Conservation (phyloP, 345 rosid genomes). For the Heritiera littoralis region DNA sequence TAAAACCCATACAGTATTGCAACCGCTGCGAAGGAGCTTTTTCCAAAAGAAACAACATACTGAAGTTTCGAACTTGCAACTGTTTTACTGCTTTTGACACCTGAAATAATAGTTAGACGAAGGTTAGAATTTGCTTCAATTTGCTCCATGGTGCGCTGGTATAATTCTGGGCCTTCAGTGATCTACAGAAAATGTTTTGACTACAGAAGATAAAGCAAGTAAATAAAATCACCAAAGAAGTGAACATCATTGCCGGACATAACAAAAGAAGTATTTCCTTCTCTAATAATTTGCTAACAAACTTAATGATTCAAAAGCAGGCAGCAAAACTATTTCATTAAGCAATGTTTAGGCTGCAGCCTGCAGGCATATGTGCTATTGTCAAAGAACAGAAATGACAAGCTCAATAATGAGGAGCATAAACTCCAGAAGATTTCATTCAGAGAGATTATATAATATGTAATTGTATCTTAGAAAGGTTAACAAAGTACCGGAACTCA, state of each 20-base stretch:
- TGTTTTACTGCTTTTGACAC: background rate
- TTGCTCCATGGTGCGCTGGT: background rate
- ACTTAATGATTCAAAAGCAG: background rate
- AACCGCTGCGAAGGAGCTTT: background rate
- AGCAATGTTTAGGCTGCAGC: background rate
- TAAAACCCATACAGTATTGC: background rate
- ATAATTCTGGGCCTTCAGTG: background rate
- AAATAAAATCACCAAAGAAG: background rate
- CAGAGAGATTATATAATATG: background rate
- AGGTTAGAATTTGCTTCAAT: background rate
- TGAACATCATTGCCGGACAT: background rate
- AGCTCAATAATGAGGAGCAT: background rate
- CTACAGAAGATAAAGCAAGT: background rate
- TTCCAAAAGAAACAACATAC: background rate
- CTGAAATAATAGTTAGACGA: background rate
- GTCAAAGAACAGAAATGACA: background rate
- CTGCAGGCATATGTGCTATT: background rate
- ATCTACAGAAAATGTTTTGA: background rate
- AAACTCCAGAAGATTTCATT: background rate
- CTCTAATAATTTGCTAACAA: background rate
- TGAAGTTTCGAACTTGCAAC: background rate
- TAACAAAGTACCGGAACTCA: background rate
- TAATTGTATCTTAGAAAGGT: background rate
- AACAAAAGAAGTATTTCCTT: background rate
- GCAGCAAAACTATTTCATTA: background rate